Conservation (phyloP, 225 moss, liverwort and hornwort species). For the Marchantia paleacea region DNA sequence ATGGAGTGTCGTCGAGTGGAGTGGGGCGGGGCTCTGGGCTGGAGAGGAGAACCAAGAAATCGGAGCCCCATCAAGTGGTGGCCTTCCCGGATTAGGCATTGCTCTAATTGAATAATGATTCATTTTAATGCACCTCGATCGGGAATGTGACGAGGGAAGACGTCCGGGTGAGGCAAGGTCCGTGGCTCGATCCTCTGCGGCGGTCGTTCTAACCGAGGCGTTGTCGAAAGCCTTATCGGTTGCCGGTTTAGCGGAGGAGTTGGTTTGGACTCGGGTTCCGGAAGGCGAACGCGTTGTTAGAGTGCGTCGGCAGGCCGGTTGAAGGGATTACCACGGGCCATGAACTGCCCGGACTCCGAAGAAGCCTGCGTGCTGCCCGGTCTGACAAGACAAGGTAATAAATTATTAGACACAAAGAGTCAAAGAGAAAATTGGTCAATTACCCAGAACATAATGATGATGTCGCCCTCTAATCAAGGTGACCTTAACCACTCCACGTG, state of each 20-base stretch:
- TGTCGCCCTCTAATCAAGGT: not conserved
- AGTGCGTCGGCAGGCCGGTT: not conserved
- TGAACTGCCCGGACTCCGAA: not conserved
- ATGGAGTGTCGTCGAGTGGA: no score
- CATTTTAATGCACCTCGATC: no score
- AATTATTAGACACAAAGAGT: not conserved
- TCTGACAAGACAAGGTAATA: not conserved
- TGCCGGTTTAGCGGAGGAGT: not conserved
- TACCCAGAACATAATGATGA: not conserved
- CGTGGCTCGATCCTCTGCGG: not conserved
- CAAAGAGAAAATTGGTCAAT: not conserved
- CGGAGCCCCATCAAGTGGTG: no score
- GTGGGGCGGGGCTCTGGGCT: no score
- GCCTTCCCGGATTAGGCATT: no score
- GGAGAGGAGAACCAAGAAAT: no score
- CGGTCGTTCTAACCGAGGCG: not conserved
- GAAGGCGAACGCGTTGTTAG: not conserved
- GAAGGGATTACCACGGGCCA: not conserved
- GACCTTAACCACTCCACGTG: constrained; percentile 8
- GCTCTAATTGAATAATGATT: no score
- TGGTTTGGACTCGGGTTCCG: no score
- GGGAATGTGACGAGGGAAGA: no score
- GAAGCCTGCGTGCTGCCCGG: not conserved
- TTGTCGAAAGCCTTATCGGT: not conserved
- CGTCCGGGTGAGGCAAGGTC: no score